These are phyloP conservation scores for Cladorrhinum sp. DNA, from an alignment of 2,329 filamentous ascomycete species.

Conservation along the genomic window DNA sequence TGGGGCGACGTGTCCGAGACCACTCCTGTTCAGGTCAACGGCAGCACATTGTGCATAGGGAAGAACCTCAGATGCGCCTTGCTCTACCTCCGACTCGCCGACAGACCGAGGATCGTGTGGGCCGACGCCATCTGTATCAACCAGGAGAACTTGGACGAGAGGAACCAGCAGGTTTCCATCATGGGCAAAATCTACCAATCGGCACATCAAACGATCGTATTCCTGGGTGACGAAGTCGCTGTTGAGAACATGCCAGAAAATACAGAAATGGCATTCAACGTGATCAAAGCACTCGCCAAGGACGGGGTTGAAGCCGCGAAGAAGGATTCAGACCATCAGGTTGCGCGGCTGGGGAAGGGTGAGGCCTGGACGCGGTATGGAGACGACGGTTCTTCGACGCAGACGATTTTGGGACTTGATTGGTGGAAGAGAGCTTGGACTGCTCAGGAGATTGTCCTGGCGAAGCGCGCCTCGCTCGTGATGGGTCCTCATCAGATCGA, in stretches of 20 bases:
- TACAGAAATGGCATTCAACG: constrained; percentile 1
- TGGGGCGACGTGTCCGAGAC: constrained; percentile 6
- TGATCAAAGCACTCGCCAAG: not conserved
- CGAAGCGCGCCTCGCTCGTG: constrained; percentile 7
- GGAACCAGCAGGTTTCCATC: constrained; percentile 9
- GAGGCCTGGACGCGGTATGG: not conserved
- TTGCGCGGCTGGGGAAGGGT: not conserved
- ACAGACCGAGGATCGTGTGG: constrained; percentile 7
- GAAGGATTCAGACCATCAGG: not conserved
- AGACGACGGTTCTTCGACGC: not conserved
- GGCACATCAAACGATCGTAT: constrained; percentile 12
- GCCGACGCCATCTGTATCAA: constrained; percentile 16
- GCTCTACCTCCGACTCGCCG: not conserved
- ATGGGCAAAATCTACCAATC: constrained; percentile 18
- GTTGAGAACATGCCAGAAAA: not conserved
- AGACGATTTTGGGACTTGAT: not conserved
- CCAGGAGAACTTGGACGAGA: constrained; percentile 13
- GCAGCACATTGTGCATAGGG: constrained; percentile 2
- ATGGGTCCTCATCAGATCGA: constrained; percentile 3
- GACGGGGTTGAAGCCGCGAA: constrained; percentile 5
- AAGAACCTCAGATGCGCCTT: constrained; percentile 8
- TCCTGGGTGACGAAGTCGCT: constrained; percentile 8
- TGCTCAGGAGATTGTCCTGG: constrained; percentile 11
- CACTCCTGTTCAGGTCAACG: constrained; percentile 8
- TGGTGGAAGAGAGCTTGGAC: constrained; percentile 13